A percentile compares a stretch with the other conserved stretches of the same genome.
These are phyloP conservation scores for Phytophthora citrophthora DNA, from an alignment of 352 stramenopile genomes.

Conservation along the genomic window DNA sequence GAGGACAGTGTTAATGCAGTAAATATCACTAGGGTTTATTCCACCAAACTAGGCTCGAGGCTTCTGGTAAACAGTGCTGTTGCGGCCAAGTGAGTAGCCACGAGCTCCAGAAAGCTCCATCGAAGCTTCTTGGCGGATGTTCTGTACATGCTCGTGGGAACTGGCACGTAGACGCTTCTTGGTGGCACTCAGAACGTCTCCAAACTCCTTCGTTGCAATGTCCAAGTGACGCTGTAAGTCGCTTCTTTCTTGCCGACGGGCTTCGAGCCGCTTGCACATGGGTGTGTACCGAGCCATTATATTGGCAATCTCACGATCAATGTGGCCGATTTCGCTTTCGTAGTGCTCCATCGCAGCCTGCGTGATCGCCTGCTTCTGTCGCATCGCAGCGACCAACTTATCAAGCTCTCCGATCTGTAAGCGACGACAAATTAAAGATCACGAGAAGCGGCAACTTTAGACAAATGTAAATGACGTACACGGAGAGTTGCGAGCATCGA, in stretches of 20 bases:
- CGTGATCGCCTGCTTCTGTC: conserved; percentile 68
- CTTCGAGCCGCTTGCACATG: conserved; percentile 63
- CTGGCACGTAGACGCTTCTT: conserved; percentile 61
- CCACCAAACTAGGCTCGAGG: conserved; percentile 30
- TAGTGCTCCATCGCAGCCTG: conserved; percentile 58
- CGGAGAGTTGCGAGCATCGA: conserved; percentile 78
- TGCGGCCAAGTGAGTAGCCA: conserved; percentile 61
- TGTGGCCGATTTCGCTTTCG: conserved; percentile 61
- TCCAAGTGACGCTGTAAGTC: conserved; percentile 56
- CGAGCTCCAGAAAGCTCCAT: conserved; percentile 50
- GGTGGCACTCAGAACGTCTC: conserved; percentile 66
- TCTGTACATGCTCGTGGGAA: conserved; percentile 64
- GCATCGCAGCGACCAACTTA: conserved; percentile 73
- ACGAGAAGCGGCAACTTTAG: neutral
- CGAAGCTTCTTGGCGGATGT: conserved; percentile 66
- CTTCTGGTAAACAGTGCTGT: conserved; percentile 74
- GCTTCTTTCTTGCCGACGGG: conserved; percentile 53
- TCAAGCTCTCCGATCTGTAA: conserved; percentile 72
- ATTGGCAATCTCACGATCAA: conserved; percentile 63
- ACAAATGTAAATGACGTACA: conserved; percentile 33
- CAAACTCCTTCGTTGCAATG: conserved; percentile 59
- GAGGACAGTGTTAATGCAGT: conserved; percentile 23
- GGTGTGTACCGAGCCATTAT: conserved; percentile 74
- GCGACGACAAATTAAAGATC: neutral
- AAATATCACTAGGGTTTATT: conserved; percentile 25